Conservation (phyloP, 108 stramenopile species). For the Cyclotella cryptica region DNA sequence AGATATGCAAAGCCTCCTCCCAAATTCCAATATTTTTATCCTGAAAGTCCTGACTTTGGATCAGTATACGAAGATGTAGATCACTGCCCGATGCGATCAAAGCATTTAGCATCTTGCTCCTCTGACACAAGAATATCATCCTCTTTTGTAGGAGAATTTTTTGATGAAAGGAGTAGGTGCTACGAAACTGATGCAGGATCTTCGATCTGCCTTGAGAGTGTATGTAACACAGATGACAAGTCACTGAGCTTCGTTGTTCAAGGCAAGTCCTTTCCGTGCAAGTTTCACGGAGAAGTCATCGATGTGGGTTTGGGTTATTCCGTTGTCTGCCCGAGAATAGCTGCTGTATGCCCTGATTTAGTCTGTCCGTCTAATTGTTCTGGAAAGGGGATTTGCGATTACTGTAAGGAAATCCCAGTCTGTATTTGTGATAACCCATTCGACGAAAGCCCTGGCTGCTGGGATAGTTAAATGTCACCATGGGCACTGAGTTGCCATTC, state of each 20-base stretch:
- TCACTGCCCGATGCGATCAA: conserved; percentile 47
- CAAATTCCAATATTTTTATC: conserved; percentile 36
- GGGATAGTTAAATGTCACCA: conserved; percentile 17
- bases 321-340: conserved; percentile 41
- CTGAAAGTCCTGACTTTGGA: conserved; percentile 39
- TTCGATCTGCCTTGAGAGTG: conserved; percentile 43
- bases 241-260: conserved; percentile 37
- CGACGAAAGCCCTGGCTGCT: conserved; percentile 37
- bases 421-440: conserved; percentile 50
- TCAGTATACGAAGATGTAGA: conserved; percentile 31
- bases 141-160: conserved; percentile 27
- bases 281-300: conserved; percentile 28
- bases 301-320: conserved; percentile 43
- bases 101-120: conserved; percentile 44
- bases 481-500: not conserved
- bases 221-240: conserved; percentile 41
- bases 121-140: conserved; percentile 22
- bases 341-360: conserved; percentile 47
- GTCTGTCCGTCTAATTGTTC: conserved; percentile 52
- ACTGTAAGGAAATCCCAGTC: conserved; percentile 31
- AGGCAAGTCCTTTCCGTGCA: conserved; percentile 36
- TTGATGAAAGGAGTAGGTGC: conserved; percentile 46
- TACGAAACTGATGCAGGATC: conserved; percentile 35
- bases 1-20: conserved; percentile 25
- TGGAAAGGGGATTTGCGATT: conserved; percentile 52